Conservation (phyloP, 306 rosid genomes). For the Quercus gilva region DNA sequence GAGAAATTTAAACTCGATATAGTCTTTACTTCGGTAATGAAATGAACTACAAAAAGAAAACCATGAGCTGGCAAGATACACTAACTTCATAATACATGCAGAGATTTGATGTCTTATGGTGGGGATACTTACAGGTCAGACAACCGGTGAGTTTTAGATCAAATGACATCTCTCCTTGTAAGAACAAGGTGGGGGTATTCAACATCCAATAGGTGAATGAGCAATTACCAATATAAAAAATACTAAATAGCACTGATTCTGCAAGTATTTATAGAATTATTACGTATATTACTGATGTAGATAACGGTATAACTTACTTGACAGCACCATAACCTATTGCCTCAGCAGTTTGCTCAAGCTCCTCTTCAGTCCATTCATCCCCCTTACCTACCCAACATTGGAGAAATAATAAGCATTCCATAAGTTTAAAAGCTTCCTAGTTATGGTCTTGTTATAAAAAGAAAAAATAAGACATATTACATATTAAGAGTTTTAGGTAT, state of each 20-base stretch:
- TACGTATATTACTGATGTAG: neutral
- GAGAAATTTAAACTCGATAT: neutral
- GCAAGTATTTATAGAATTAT: neutral
- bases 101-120: neutral
- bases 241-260: neutral
- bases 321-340: constrained; percentile 94
- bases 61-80: neutral
- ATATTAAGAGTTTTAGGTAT: neutral
- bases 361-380: constrained; percentile 67
- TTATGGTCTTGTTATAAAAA: constrained; percentile 3
- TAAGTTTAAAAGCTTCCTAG: constrained; percentile 19
- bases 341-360: constrained; percentile 73
- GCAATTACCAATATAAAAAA: too few relatives aligned
- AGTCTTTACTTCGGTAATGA: neutral
- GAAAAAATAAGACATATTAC: constrained; percentile 4
- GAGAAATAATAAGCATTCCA: neutral
- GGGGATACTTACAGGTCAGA: neutral
- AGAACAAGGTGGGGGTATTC: too few relatives aligned
- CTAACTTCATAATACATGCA: neutral
- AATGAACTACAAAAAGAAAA: neutral
- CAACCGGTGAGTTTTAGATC: too few relatives aligned
- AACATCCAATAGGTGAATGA: too few relatives aligned
- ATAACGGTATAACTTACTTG: constrained; percentile 60
- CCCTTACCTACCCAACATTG: constrained; percentile 46
- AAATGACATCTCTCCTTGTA: too few relatives aligned